Conservation (phyloP, 441 rosid species). For the Syzygium malaccense region DNA sequence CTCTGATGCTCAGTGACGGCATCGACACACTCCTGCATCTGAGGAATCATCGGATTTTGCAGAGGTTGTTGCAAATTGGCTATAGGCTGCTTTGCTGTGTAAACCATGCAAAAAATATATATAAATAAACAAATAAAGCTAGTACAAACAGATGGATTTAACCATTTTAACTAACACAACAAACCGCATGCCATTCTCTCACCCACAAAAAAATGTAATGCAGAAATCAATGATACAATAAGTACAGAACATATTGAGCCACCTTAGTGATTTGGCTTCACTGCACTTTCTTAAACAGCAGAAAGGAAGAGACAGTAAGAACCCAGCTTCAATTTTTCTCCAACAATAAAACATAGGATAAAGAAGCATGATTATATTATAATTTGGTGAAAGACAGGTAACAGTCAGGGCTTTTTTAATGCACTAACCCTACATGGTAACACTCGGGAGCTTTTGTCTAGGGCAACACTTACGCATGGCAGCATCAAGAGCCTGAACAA, state of each 20-base stretch:
- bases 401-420: not conserved
- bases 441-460: not conserved
- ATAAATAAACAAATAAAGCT: not conserved
- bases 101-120: not conserved
- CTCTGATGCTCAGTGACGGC: constrained; percentile 90
- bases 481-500: constrained; percentile 69
- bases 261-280: not conserved
- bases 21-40: constrained; percentile 83
- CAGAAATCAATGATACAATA: not conserved
- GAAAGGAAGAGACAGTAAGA: not conserved
- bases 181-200: not conserved
- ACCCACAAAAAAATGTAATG: not conserved
- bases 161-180: not conserved
- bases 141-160: not conserved
- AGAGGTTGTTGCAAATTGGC: constrained; percentile 53
- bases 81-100: constrained; percentile 51
- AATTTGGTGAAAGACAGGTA: not conserved
- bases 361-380: not conserved
- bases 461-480: constrained; percentile 40
- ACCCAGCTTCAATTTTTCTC: not conserved
- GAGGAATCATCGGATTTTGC: constrained; percentile 55
- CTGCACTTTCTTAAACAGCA: not conserved
- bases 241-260: not conserved
- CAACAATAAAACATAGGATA: not conserved
- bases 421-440: not conserved